Evolutionary conservation across 805 yeast genomes (phyloP).

Genomic region (Wickerhamomyces rabaulensis): DNA sequence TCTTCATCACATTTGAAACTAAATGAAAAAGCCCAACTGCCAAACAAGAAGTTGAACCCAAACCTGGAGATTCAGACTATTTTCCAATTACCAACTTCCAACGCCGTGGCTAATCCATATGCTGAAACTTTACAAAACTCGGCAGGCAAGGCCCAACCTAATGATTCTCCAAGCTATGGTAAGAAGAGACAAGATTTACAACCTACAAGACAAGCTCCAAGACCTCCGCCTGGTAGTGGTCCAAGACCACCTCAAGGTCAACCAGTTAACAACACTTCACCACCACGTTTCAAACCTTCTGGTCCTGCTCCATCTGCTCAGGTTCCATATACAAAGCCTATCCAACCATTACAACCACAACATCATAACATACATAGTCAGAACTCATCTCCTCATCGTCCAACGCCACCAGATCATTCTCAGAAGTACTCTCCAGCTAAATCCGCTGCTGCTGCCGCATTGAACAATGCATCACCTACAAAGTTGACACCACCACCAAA

Average conservation of each 20-base stretch:
- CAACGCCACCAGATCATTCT: conserved; percentile 1
- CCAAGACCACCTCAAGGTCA: conserved; percentile 6
- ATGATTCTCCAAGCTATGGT: conserved; percentile 10
- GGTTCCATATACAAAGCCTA: conserved; percentile 11
- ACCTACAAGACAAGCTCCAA: conserved; percentile 26
- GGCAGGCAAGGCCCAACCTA: background rate
- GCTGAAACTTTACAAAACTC: background rate
- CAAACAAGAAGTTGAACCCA: conserved; percentile 22
- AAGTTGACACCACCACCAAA: conserved; percentile 13
- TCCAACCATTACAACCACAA: conserved; percentile 24
- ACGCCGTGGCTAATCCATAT: background rate
- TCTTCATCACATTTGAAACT: conserved; percentile 10
- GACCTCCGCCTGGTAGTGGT: conserved; percentile 23
- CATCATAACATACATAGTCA: conserved; percentile 18
- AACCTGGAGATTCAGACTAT: conserved; percentile 29
- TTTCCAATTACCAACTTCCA: conserved; percentile 18
- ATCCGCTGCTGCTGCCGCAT: conserved; percentile 33
- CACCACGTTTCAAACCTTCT: conserved; percentile 6
- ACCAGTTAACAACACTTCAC: conserved; percentile 1
- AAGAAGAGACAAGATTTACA: conserved; percentile 14
- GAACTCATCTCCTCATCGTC: conserved; percentile 14
- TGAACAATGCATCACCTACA: conserved; percentile 17
- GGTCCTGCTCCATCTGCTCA: background rate
- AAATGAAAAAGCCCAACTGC: conserved; percentile 4
- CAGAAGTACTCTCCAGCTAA: conserved; percentile 11